Percentiles rank a stretch among this genome's conserved stretches.
These are phyloP conservation scores for Penicillium sp. DNA, from an alignment of 2,329 filamentous ascomycete species.

Conservation along the genomic window DNA sequence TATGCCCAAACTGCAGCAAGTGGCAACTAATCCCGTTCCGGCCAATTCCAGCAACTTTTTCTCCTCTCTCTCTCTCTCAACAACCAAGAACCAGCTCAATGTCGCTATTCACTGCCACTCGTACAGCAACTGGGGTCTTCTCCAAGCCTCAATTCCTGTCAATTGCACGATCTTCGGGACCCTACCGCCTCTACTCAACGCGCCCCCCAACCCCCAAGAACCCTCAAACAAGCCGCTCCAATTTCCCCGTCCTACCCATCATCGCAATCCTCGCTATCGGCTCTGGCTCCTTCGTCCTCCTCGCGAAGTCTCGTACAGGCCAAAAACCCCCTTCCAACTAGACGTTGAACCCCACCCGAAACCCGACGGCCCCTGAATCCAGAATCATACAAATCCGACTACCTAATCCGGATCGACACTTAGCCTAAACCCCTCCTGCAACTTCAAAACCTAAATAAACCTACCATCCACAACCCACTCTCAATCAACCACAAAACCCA, in stretches of 20 bases:
- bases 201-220: slow-evolving; percentile 12
- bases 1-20: not conserved
- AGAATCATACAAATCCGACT: not conserved
- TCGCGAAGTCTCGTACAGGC: slow-evolving; percentile 51
- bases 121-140: slow-evolving; percentile 17
- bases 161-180: slow-evolving; percentile 14
- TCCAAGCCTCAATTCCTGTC: slow-evolving; percentile 12
- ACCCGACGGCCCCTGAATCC: not conserved
- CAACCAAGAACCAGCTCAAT: slow-evolving; percentile 9
- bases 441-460: slow-evolving; percentile 29
- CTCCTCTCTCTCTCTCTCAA: slow-evolving; percentile 2
- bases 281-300: slow-evolving; percentile 51
- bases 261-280: slow-evolving; percentile 48
- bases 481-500: not conserved
- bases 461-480: slow-evolving; percentile 52
- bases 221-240: slow-evolving; percentile 33
- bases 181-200: slow-evolving; percentile 21
- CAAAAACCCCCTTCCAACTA: slow-evolving; percentile 12
- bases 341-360: not conserved
- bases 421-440: slow-evolving; percentile 29
- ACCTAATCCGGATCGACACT: slow-evolving; percentile 27
- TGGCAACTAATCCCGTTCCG: slow-evolving; percentile 19
- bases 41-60: slow-evolving; percentile 11
- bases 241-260: slow-evolving; percentile 45
- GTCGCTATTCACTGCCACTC: slow-evolving; percentile 15